Base-by-base conservation (phyloP, 179 eudicot species). In the Beta corolliflora region DNA sequence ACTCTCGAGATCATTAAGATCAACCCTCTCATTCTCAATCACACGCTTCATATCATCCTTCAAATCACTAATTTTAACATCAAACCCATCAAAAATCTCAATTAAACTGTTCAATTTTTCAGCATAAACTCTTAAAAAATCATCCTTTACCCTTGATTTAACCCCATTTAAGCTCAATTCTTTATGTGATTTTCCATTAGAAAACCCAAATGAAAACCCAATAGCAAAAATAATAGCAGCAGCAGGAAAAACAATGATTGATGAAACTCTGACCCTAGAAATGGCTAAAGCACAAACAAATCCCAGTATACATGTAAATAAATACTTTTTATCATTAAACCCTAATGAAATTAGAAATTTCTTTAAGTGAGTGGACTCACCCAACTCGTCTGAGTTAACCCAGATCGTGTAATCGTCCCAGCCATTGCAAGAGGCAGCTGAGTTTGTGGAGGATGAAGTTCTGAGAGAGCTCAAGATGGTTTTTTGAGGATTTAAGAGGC, bases 251-350 rank as follows among this genome's bases (percentile, higher is more conserved):
- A 91, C 89, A 80, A 92, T 71, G 83, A 94, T 89, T 31, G 98
- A 89, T 58, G 99, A 93, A 83, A 92, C 90, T 85, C 90, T 90
- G 64, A 96, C 87, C 86, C 99, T 92, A 87, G 96, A 90, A 89
- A 96, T 71, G 5, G 89, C 97, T 79, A 96, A 83, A 18, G 97
- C 99, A 85, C 93, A 89, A 25, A 91, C 84, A 86, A 95, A 94
- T 41, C 98, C 99, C 21, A 95, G 70, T 9, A 92, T 45, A 84
- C 92, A 93, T 77, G 92, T 87, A 90, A 91, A 83, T 6, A 86
- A 79, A 77, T 92, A 92, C 87, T 87, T 95, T 59, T 80, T 91
- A 82, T 95, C 92, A 83, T 87, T 89, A 73, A 94, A 84, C 74
- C 99, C 98, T 21, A 90, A 50, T 14, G 88, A 89, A 82, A 76